Evolutionary conservation across 2,329 filamentous ascomycete species (phyloP), one percentile per base, ranked within the genome.

Genomic region (Penicillium crustosum): DNA sequence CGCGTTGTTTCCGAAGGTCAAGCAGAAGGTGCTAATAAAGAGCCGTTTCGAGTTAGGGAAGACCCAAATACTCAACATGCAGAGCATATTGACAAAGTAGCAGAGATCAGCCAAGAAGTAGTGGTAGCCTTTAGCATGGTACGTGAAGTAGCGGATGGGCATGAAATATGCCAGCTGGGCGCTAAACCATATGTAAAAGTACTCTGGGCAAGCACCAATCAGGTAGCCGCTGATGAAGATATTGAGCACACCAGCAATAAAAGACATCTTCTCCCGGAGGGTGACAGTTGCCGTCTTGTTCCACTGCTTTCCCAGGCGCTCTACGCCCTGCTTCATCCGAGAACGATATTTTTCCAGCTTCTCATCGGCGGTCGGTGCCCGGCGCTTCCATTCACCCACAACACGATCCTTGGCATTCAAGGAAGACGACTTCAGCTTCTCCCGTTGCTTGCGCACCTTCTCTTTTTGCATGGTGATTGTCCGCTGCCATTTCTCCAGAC

Each of bases 21-120:
- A 81, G 70, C 94, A 97, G 75, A 93, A 99, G 0, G 91, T 89
- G 65, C 91, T 88, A 63, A 95, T 94, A 75, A 99, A 93, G 17
- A 99, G 83, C 44, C 93, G 87, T 75, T 96, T 96, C 13, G 93
- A 97, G 51, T 83, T 79, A 0, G 94, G 94, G 69, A 97, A 97
- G 35, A 89, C 82, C 93, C 93, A 99, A 50, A 99, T 85, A 66
- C 87, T 90, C 59, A 95, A 79, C 62, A 93, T 81, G 33, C 90
- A 80, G 53, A 99, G 82, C 35, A 97, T 78, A 76, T 99, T 99
- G 82, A 96, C 92, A 70, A 97, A 99, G 78, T 99, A 99, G 79
- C 94, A 99, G 45, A 99, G 86, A 75, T 99, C 94, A 38, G 93
- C 93, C 29, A 97, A 81, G 77, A 99, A 97, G 78, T 99, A 99